These are phyloP conservation scores for Pythium sp. DNA, from an alignment of 352 stramenopile genomes.

Conservation along the genomic window DNA sequence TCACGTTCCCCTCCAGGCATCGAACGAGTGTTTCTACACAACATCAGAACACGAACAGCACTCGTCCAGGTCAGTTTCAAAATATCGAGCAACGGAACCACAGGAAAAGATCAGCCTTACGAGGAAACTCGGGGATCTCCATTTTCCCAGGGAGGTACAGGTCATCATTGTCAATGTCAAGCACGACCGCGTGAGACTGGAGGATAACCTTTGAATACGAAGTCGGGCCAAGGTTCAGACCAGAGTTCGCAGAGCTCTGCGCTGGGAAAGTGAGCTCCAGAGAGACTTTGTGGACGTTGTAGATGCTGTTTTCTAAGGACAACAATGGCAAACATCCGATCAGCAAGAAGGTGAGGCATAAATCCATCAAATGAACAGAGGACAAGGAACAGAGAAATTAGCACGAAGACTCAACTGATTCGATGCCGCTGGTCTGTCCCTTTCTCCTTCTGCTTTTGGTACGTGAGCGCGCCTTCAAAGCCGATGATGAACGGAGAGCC, in stretches of 20 bases:
- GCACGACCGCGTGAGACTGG: conserved; percentile 43
- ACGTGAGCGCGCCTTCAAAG: conserved; percentile 40
- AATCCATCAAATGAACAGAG: background rate
- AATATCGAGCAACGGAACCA: background rate
- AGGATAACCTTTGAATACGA: conserved; percentile 46
- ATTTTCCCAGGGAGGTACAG: conserved; percentile 61
- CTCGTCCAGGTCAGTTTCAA: background rate
- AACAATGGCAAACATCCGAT: background rate
- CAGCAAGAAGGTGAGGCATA: background rate
- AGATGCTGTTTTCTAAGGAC: conserved; percentile 56
- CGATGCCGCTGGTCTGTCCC: conserved; percentile 45
- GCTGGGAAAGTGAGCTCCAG: conserved; percentile 33
- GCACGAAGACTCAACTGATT: conserved; percentile 36
- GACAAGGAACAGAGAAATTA: background rate
- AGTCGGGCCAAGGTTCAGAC: conserved; percentile 1
- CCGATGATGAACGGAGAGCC: conserved; percentile 48
- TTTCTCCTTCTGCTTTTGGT: conserved; percentile 49
- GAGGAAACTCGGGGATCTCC: conserved; percentile 65
- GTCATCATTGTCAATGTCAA: conserved; percentile 72
- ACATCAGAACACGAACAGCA: background rate
- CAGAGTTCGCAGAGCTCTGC: background rate
- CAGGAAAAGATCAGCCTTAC: conserved; percentile 27
- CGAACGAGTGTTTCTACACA: conserved; percentile 51
- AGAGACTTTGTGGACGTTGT: conserved; percentile 57
- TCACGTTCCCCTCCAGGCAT: conserved; percentile 42